Percentiles rank a stretch among this genome's conserved stretches.
Evolutionary conservation across 2,329 filamentous ascomycete species (phyloP).

Genomic region (Fusarium euwallaceae): DNA sequence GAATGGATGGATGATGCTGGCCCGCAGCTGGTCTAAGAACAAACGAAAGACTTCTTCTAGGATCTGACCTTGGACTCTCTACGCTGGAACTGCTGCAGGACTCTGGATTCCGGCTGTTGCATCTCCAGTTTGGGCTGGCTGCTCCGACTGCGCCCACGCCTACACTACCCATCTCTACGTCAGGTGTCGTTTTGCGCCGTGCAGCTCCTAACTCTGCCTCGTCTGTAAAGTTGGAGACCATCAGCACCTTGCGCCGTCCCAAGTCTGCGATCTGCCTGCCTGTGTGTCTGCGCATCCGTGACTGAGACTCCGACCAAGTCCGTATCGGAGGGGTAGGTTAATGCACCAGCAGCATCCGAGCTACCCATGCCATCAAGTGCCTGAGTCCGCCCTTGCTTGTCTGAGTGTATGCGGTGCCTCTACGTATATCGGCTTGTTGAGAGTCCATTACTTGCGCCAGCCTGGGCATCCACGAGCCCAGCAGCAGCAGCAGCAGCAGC

Average conservation of each 20-base stretch:
- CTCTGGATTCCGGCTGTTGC: conserved; percentile 14
- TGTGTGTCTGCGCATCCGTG: conserved; percentile 9
- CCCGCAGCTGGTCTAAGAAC: conserved; percentile 22
- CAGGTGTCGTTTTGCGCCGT: conserved; percentile 14
- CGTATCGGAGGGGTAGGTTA: conserved; percentile 31
- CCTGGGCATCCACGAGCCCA: conserved; percentile 20
- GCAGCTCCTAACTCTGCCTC: conserved; percentile 29
- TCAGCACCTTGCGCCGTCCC: conserved; percentile 14
- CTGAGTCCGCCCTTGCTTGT: conserved; percentile 25
- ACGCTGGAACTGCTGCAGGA: not conserved
- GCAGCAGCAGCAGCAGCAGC: not conserved
- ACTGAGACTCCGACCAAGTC: conserved; percentile 22
- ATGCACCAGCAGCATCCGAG: conserved; percentile 27
- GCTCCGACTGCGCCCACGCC: conserved; percentile 15
- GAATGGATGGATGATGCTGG: conserved; percentile 35
- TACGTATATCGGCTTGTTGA: conserved; percentile 34
- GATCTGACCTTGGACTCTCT: conserved; percentile 15
- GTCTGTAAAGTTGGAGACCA: conserved; percentile 5
- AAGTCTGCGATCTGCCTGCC: not conserved
- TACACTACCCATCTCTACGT: conserved; percentile 12
- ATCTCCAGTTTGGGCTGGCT: conserved; percentile 10
- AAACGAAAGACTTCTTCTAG: conserved; percentile 28
- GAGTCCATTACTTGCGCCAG: conserved; percentile 30
- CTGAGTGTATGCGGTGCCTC: conserved; percentile 33
- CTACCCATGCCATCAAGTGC: conserved; percentile 34